Conservation (phyloP, 164 flowering plant species). For the Chimonanthus salicifolius region DNA sequence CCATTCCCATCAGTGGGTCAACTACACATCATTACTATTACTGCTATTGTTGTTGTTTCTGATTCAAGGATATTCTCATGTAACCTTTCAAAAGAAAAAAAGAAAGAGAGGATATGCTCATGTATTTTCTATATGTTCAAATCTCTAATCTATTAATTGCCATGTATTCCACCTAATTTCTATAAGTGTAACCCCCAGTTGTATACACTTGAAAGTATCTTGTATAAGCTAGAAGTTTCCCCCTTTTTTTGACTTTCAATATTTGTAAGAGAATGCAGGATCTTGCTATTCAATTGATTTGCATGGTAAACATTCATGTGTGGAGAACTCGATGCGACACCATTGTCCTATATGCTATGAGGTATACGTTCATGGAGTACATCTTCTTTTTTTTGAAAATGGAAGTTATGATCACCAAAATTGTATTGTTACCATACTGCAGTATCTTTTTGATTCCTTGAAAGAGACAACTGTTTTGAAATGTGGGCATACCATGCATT, state of each 20-base stretch:
- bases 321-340: slow-evolving; percentile 88
- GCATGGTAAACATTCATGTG: slow-evolving; percentile 66
- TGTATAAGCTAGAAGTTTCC: not conserved
- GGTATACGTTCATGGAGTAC: slow-evolving; percentile 31
- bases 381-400: slow-evolving; percentile 3
- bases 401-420: not conserved
- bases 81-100: too few relatives aligned
- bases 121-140: too few relatives aligned
- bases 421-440: slow-evolving; percentile 4
- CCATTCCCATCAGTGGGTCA: not conserved
- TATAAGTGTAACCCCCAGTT: not conserved
- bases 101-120: not conserved
- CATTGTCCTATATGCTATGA: slow-evolving; percentile 93
- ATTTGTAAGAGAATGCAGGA: slow-evolving; percentile 29
- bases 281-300: slow-evolving; percentile 66
- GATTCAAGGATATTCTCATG: too few relatives aligned
- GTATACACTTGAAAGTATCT: not conserved
- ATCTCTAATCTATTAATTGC: too few relatives aligned
- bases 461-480: slow-evolving; percentile 74
- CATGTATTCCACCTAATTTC: too few relatives aligned
- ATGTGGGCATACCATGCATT: slow-evolving; percentile 98
- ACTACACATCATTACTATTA: too few relatives aligned
- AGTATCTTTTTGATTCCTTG: slow-evolving; percentile 93
- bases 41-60: too few relatives aligned
- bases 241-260: not conserved